These are phyloP conservation scores for Helianthus tuberosus DNA, from an alignment of 129 eudicot species.

Conservation along the genomic window DNA sequence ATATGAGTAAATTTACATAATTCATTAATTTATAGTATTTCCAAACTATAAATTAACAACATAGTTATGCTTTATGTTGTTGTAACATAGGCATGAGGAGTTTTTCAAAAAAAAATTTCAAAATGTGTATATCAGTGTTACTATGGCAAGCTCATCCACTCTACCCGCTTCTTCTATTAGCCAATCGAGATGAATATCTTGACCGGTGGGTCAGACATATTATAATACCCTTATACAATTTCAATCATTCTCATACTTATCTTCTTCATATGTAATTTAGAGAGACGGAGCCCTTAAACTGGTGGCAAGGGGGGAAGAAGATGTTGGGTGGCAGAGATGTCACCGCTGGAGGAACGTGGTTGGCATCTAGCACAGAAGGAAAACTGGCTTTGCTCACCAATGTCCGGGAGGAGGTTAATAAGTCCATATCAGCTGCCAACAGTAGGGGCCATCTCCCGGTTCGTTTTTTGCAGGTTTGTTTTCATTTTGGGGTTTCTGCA, in stretches of 20 bases:
- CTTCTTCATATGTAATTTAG: constrained; percentile 24
- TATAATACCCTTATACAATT: not conserved
- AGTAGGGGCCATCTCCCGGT: constrained; percentile 77
- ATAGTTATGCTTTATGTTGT: too few relatives aligned
- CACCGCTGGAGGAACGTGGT: constrained; percentile 87
- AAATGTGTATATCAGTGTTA: constrained; percentile 87
- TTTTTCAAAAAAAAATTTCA: too few relatives aligned
- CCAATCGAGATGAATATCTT: constrained; percentile 83
- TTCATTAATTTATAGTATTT: too few relatives aligned
- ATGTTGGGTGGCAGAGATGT: constrained; percentile 69
- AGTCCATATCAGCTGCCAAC: constrained; percentile 31
- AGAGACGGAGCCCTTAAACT: constrained; percentile 49
- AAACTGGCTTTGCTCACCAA: constrained; percentile 76
- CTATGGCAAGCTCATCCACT: constrained; percentile 75
- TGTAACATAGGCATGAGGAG: too few relatives aligned
- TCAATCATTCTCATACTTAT: not conserved
- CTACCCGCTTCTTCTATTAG: constrained; percentile 67
- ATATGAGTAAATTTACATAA: too few relatives aligned
- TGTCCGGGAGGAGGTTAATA: constrained; percentile 64
- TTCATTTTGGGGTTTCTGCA: constrained; percentile 3
- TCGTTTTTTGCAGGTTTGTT: constrained; percentile 69
- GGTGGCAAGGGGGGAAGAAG: constrained; percentile 76
- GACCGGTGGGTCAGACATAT: constrained; percentile 36
- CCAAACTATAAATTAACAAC: too few relatives aligned
- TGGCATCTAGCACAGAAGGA: constrained; percentile 58